A percentile compares a stretch with the other conserved stretches of the same genome.
Conservation (phyloP, 2,329 filamentous ascomycete species). For the Claviceps quebecensis region DNA sequence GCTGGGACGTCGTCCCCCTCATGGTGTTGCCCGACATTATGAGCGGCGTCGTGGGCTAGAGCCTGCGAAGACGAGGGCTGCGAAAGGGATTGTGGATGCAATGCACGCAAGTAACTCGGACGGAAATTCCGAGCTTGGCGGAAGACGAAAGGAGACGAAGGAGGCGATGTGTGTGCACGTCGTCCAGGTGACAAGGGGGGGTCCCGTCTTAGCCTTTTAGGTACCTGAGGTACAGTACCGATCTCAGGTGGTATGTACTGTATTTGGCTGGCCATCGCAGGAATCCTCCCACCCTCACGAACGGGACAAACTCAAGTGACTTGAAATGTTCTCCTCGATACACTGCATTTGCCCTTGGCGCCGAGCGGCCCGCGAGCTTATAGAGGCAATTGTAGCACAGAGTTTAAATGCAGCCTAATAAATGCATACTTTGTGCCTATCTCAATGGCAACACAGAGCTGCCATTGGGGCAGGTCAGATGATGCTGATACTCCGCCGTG, state of each 20-base stretch:
- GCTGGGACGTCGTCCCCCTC: slow-evolving; percentile 51
- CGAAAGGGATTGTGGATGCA: background rate
- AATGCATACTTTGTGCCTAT: too few relatives aligned
- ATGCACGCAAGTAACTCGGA: background rate
- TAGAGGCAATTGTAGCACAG: background rate
- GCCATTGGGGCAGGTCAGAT: background rate
- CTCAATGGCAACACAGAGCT: background rate
- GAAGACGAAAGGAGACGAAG: background rate
- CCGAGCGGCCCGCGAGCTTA: background rate
- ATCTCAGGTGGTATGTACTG: too few relatives aligned
- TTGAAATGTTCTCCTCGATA: background rate
- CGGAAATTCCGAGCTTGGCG: background rate
- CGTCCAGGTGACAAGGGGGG: slow-evolving; percentile 8
- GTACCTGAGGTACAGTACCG: background rate
- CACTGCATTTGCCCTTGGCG: background rate
- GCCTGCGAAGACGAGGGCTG: background rate
- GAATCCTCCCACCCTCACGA: too few relatives aligned
- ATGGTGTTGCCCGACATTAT: slow-evolving; percentile 48
- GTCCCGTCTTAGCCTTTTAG: background rate
- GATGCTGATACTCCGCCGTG: background rate
- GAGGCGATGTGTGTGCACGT: slow-evolving; percentile 3
- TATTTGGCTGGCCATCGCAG: background rate
- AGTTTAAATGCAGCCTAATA: background rate
- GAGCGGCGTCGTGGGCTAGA: slow-evolving; percentile 3
- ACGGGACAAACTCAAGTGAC: background rate